Conservation (phyloP, 768 basidiomycete species). For the Dioszegia hungarica region DNA sequence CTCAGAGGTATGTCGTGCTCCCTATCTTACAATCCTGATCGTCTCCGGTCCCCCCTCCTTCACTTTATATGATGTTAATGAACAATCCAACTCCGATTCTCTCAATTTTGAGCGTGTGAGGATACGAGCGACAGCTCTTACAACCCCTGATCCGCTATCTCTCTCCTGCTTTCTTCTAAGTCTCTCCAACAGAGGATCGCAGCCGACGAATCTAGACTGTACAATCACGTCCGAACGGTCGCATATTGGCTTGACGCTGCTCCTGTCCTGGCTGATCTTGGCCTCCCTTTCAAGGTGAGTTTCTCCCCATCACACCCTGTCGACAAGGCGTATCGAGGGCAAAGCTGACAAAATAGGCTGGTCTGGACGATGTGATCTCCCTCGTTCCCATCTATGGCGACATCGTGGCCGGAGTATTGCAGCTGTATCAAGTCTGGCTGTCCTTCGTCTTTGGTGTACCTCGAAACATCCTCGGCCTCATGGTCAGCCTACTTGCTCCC, state of each 20-base stretch:
- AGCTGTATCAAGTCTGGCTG: constrained; percentile 47
- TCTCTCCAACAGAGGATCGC: background rate
- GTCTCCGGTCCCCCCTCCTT: background rate
- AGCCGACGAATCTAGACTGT: constrained; percentile 27
- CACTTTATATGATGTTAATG: constrained; percentile 5
- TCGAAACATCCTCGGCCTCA: constrained; percentile 27
- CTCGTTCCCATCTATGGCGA: constrained; percentile 48
- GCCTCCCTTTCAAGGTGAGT: constrained; percentile 47
- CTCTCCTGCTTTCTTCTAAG: constrained; percentile 10
- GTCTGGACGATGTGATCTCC: constrained; percentile 46
- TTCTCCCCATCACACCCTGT: no score
- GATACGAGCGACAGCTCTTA: constrained; percentile 7
- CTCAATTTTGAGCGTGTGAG: constrained; percentile 16
- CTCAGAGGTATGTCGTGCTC: constrained; percentile 35
- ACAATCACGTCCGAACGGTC: constrained; percentile 47
- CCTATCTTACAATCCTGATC: constrained; percentile 1
- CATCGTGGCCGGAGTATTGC: constrained; percentile 39
- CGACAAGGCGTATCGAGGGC: background rate
- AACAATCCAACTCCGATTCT: constrained; percentile 38
- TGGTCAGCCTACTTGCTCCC: no score
- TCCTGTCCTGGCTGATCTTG: constrained; percentile 45
- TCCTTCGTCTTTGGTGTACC: constrained; percentile 44
- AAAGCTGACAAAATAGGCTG: constrained; percentile 27
- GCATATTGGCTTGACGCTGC: constrained; percentile 49
- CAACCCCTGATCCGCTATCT: constrained; percentile 18